Evolutionary conservation across 1,284 basidiomycete genomes (phyloP).

Genomic region (Ceratobasidium sp.): DNA sequence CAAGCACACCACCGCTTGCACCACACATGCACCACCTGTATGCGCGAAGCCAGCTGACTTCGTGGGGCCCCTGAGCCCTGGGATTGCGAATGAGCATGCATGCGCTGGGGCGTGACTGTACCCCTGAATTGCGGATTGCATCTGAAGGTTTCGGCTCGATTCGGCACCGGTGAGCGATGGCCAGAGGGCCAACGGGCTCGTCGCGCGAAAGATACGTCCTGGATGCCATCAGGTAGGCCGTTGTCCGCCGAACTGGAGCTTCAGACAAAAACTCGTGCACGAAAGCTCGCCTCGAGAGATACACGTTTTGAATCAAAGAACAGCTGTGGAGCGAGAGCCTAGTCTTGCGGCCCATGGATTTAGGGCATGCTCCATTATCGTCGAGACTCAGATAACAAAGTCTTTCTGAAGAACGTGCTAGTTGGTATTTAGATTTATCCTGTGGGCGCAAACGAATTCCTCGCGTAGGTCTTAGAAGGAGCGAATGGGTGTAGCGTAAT

Average conservation of each 20-base stretch:
- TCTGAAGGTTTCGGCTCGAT: slow-evolving; percentile 1
- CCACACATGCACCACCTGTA: too few species aligned
- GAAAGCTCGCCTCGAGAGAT: slow-evolving; percentile 2
- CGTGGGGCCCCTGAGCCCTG: slow-evolving; percentile 25
- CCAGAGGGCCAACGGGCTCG: slow-evolving; percentile 1
- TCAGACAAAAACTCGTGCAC: slow-evolving; percentile 1
- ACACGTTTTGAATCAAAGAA: slow-evolving; percentile 5
- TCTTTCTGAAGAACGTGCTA: too few species aligned
- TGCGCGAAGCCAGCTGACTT: slow-evolving; percentile 19
- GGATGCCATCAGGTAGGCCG: neutral
- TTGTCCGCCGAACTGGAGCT: slow-evolving; percentile 1
- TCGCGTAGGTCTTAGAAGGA: neutral
- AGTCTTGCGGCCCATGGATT: neutral
- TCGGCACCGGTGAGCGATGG: slow-evolving; percentile 11
- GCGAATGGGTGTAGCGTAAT: neutral
- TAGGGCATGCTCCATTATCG: too few species aligned
- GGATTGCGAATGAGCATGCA: neutral
- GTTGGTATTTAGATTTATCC: neutral
- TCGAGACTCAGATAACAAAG: too few species aligned
- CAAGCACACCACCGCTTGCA: slow-evolving; percentile 20
- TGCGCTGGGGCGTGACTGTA: neutral
- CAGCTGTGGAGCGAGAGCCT: slow-evolving; percentile 22
- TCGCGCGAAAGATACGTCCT: neutral
- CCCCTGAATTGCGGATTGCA: slow-evolving; percentile 28
- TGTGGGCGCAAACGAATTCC: slow-evolving; percentile 6